Percentiles rank a stretch among this genome's conserved stretches.
Conservation (phyloP, 2,329 filamentous ascomycete species). For the Dothistroma pini region DNA sequence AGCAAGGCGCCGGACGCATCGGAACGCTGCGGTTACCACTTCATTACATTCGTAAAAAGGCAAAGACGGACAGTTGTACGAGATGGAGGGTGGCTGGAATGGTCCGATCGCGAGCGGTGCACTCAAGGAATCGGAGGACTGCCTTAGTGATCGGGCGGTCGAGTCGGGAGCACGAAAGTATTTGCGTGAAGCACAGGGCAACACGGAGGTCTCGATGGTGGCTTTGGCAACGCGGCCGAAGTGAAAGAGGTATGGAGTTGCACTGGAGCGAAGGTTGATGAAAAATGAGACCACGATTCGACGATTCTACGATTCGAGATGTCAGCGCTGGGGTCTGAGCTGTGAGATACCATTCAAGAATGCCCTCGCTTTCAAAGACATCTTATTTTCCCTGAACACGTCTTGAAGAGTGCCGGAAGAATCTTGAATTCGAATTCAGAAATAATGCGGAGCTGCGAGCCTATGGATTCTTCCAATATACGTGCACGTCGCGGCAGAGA, state of each 20-base stretch:
- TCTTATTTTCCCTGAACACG: too few species aligned
- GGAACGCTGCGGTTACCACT: slow-evolving; percentile 41
- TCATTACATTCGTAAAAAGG: slow-evolving; percentile 48
- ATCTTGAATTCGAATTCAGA: too few species aligned
- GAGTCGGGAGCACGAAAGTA: slow-evolving; percentile 40
- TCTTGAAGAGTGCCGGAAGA: too few species aligned
- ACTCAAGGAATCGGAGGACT: slow-evolving; percentile 42
- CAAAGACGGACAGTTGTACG: slow-evolving; percentile 45
- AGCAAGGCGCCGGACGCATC: slow-evolving; percentile 32
- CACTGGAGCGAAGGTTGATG: background rate
- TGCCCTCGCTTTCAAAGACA: too few species aligned
- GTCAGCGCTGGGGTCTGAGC: background rate
- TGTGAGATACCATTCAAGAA: background rate
- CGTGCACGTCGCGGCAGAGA: too few species aligned
- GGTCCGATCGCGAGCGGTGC: slow-evolving; percentile 42
- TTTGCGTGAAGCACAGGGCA: slow-evolving; percentile 38
- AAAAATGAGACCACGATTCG: background rate
- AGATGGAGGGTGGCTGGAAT: slow-evolving; percentile 44
- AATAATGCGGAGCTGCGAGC: too few species aligned
- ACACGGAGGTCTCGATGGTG: slow-evolving; percentile 45
- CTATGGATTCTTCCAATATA: too few species aligned
- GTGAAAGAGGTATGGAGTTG: background rate
- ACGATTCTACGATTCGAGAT: background rate
- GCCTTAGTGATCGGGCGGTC: slow-evolving; percentile 42
- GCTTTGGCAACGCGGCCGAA: slow-evolving; percentile 36